Conservation (phyloP, 2,329 filamentous ascomycete genomes). For the Zalaria sp. region DNA sequence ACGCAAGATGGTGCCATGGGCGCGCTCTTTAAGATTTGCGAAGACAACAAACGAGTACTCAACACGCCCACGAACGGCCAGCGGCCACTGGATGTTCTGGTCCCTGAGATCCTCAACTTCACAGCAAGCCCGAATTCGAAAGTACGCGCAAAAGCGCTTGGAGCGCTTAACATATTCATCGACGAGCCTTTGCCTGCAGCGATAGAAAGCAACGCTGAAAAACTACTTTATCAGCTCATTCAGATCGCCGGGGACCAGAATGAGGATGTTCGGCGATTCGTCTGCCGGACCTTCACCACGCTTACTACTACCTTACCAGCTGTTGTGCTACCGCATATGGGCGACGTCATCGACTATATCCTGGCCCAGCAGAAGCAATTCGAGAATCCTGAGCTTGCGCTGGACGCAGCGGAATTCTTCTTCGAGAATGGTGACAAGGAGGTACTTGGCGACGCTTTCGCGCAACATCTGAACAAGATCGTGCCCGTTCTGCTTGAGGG, state of each 20-base stretch:
- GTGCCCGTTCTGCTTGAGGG: conserved; percentile 82
- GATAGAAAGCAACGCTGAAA: conserved; percentile 66
- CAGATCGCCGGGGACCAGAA: conserved; percentile 61
- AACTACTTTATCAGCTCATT: conserved; percentile 72
- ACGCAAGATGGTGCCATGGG: conserved; percentile 89
- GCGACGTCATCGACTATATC: conserved; percentile 83
- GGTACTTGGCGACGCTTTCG: conserved; percentile 60
- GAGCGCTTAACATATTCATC: conserved; percentile 83
- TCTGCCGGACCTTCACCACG: conserved; percentile 85
- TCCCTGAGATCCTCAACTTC: conserved; percentile 82
- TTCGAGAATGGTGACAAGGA: conserved; percentile 82
- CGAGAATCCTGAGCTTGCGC: conserved; percentile 76
- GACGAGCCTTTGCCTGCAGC: conserved; percentile 58
- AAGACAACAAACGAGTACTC: conserved; percentile 79
- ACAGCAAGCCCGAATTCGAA: conserved; percentile 62
- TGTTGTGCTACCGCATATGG: conserved; percentile 78
- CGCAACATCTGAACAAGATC: conserved; percentile 67
- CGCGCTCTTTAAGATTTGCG: conserved; percentile 87
- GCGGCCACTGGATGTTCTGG: conserved; percentile 71
- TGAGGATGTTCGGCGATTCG: conserved; percentile 75
- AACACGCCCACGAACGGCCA: conserved; percentile 82
- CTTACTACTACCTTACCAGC: conserved; percentile 83
- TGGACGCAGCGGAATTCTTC: conserved; percentile 97
- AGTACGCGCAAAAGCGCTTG: conserved; percentile 67
- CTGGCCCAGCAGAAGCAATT: conserved; percentile 69